These are phyloP conservation scores for Phaeophleospora eucalypticola DNA, from an alignment of 2,329 filamentous ascomycete genomes.

Conservation along the genomic window DNA sequence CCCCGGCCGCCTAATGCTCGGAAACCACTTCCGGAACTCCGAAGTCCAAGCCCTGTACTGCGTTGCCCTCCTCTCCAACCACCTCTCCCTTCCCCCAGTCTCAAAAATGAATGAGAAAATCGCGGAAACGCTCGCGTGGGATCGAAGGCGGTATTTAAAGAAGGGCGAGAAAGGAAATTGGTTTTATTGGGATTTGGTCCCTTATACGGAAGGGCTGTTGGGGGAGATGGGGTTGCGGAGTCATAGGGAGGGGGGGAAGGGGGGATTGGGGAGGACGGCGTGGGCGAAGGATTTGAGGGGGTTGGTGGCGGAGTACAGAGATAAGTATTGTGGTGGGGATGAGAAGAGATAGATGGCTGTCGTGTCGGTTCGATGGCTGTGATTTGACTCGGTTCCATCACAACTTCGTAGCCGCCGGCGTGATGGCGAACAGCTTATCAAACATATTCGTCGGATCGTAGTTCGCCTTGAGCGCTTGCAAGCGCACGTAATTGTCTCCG, in stretches of 20 bases:
- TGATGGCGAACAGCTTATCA: constrained; percentile 36
- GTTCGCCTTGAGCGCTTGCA: constrained; percentile 43
- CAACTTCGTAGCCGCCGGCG: constrained; percentile 7
- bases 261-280: no score
- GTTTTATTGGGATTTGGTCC: constrained; percentile 1
- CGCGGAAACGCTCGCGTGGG: neutral
- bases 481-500: constrained; percentile 40
- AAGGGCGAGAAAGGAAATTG: neutral
- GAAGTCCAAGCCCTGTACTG: constrained; percentile 28
- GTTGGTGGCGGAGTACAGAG: no score
- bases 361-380: no score
- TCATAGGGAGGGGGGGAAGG: no score
- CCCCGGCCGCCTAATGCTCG: constrained; percentile 22
- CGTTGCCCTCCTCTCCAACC: constrained; percentile 16
- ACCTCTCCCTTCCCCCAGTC: neutral
- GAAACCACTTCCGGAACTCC: constrained; percentile 24
- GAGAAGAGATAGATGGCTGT: no score
- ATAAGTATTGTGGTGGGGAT: no score
- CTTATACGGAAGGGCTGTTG: neutral
- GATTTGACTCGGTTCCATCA: no score
- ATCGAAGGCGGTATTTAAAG: neutral
- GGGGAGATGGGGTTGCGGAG: neutral
- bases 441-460: constrained; percentile 49
- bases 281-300: no score
- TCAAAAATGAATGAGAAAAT: neutral